Percentiles rank a stretch among this genome's conserved stretches.
Conservation (phyloP, 768 basidiomycete species). For the Paxillus involutus region DNA sequence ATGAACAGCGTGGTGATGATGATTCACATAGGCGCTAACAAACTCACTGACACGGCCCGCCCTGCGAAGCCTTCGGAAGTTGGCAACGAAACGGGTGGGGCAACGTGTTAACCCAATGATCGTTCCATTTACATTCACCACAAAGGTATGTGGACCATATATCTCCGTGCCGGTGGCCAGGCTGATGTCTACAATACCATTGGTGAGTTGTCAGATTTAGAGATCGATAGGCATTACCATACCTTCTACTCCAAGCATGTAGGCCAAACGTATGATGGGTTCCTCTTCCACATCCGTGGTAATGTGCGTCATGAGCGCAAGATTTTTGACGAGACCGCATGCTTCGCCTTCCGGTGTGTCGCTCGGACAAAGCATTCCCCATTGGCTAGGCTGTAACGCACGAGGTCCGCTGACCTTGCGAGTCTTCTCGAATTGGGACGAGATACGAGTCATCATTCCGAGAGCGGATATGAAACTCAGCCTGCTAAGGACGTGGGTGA, state of each 20-base stretch:
- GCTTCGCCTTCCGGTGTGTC: slow-evolving; percentile 99
- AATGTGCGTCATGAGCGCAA: slow-evolving; percentile 99
- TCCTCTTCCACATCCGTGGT: slow-evolving; percentile 98
- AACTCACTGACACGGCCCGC: slow-evolving; percentile 94
- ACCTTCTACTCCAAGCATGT: slow-evolving; percentile 98
- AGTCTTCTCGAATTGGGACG: slow-evolving; percentile 99
- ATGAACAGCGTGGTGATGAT: slow-evolving; percentile 92
- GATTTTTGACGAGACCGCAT: slow-evolving; percentile 96
- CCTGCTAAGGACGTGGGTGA: slow-evolving; percentile 95
- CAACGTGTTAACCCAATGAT: slow-evolving; percentile 91
- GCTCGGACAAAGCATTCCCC: slow-evolving; percentile 97
- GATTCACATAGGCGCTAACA: slow-evolving; percentile 93
- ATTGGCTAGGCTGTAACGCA: slow-evolving; percentile 96
- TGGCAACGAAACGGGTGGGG: slow-evolving; percentile 80
- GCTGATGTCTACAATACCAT: slow-evolving; percentile 64
- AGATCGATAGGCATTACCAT: slow-evolving; percentile 18
- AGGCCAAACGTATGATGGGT: slow-evolving; percentile 85
- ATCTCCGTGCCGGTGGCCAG: slow-evolving; percentile 94
- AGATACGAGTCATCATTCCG: slow-evolving; percentile 99
- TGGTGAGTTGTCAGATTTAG: slow-evolving; percentile 11
- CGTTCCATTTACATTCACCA: slow-evolving; percentile 96
- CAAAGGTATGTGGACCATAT: slow-evolving; percentile 88
- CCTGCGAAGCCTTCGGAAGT: slow-evolving; percentile 90
- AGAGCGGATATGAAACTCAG: slow-evolving; percentile 95
- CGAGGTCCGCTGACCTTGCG: slow-evolving; percentile 97